A percentile compares a stretch with the other conserved stretches of the same genome.
Conservation (phyloP, 108 stramenopile genomes). For the Nannochloropsis granulata region DNA sequence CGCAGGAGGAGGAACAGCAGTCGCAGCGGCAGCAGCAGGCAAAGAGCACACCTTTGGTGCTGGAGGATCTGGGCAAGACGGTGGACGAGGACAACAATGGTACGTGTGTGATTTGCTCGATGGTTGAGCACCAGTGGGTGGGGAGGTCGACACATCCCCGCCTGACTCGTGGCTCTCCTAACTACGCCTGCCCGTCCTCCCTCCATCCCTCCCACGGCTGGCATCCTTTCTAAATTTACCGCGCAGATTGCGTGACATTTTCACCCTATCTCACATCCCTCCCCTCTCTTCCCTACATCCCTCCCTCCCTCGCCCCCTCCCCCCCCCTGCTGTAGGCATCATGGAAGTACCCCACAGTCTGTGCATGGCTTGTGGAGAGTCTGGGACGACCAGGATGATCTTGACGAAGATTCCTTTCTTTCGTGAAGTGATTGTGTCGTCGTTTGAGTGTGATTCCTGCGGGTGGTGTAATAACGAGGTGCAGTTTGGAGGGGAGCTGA, state of each 20-base stretch:
- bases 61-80: neutral
- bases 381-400: slow-evolving; percentile 49
- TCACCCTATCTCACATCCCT: too few relatives aligned
- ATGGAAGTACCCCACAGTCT: slow-evolving; percentile 29
- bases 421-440: slow-evolving; percentile 57
- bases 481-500: slow-evolving; percentile 55
- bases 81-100: neutral
- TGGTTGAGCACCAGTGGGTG: too few relatives aligned
- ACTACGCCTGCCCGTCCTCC: too few relatives aligned
- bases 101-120: too few relatives aligned
- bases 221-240: too few relatives aligned
- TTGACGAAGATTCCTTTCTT: slow-evolving; percentile 60
- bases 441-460: slow-evolving; percentile 50
- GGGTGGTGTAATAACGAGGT: slow-evolving; percentile 41
- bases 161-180: too few relatives aligned
- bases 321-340: neutral
- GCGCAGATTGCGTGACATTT: too few relatives aligned
- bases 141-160: too few relatives aligned
- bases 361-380: slow-evolving; percentile 44
- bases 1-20: too few relatives aligned
- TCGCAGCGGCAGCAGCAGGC: neutral
- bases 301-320: too few relatives aligned
- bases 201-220: too few relatives aligned
- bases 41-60: neutral
- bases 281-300: too few relatives aligned